These are phyloP conservation scores for Platismatia glauca DNA, from an alignment of 495 filamentous ascomycete species.

Conservation along the genomic window DNA sequence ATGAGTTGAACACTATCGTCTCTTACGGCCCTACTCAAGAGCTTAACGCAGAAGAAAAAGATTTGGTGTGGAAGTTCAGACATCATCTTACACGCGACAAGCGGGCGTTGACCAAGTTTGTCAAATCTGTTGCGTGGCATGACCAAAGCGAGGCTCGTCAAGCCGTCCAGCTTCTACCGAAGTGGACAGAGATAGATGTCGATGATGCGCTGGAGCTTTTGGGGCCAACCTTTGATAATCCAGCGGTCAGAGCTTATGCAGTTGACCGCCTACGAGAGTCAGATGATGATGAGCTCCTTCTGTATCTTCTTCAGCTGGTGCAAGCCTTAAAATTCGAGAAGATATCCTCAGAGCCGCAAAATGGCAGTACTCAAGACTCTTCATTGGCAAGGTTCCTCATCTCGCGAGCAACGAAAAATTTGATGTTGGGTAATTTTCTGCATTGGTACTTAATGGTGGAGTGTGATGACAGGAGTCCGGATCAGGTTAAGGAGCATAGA, in stretches of 20 bases:
- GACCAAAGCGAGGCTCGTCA: constrained; percentile 79
- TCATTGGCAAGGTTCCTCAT: constrained; percentile 89
- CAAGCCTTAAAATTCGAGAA: constrained; percentile 96
- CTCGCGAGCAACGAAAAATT: constrained; percentile 69
- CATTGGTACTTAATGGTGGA: constrained; percentile 99
- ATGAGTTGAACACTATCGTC: constrained; percentile 86
- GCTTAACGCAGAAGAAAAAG: constrained; percentile 81
- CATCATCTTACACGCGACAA: constrained; percentile 91
- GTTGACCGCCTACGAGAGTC: constrained; percentile 85
- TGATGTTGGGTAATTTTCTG: constrained; percentile 86
- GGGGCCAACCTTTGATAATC: constrained; percentile 83
- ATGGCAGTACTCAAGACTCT: constrained; percentile 66
- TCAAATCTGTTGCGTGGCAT: constrained; percentile 91
- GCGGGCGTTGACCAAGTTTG: constrained; percentile 89
- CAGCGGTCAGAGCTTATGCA: constrained; percentile 80
- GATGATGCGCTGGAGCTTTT: constrained; percentile 94
- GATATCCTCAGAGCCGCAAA: constrained; percentile 46
- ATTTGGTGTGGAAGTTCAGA: constrained; percentile 92
- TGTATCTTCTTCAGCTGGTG: constrained; percentile 91
- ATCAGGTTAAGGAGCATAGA: constrained; percentile 60
- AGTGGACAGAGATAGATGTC: constrained; percentile 96
- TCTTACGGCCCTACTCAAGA: constrained; percentile 87
- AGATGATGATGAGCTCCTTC: constrained; percentile 83
- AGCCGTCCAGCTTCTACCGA: constrained; percentile 78
- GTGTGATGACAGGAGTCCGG: constrained; percentile 70